phyloP scores from a whole-genome alignment of 805 yeast species.

The Hanseniaspora thailandica region DNA sequence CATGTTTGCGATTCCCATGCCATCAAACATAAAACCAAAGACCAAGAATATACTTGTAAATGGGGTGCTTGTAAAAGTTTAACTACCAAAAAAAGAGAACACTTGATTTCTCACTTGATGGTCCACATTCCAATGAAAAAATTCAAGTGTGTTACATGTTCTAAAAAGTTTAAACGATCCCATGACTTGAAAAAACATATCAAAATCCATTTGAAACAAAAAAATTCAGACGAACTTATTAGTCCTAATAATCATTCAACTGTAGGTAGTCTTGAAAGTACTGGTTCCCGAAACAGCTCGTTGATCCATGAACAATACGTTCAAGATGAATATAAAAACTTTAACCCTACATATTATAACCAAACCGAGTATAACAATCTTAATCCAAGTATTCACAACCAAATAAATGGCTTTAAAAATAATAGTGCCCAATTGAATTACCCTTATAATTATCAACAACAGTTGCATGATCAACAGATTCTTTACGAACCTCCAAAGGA shows the following conservation, averaged over 20 bases:
- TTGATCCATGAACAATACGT: background rate
- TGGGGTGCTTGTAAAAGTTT: slow-evolving; percentile 69
- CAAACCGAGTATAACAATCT: too few relatives aligned
- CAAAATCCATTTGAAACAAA: slow-evolving; percentile 48
- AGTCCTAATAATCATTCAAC: background rate
- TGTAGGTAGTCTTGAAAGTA: background rate
- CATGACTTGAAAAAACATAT: slow-evolving; percentile 92
- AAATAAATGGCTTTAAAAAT: background rate
- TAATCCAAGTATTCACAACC: too few relatives aligned
- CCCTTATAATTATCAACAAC: background rate
- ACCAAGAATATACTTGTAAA: slow-evolving; percentile 63
- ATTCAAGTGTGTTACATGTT: slow-evolving; percentile 62
- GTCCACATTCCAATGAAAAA: slow-evolving; percentile 95
- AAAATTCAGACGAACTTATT: background rate
- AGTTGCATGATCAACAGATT: background rate
- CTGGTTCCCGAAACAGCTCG: background rate
- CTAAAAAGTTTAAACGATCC: slow-evolving; percentile 82
- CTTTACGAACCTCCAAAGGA: background rate
- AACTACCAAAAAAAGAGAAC: slow-evolving; percentile 83
- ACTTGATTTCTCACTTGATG: slow-evolving; percentile 84
- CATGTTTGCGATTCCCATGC: slow-evolving; percentile 88
- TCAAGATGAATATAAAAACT: background rate
- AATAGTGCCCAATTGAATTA: background rate
- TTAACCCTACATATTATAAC: background rate
- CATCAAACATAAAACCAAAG: slow-evolving; percentile 76